Evolutionary conservation across 495 filamentous ascomycete species (phyloP), one percentile per base, ranked within the genome.

Genomic region (Neurospora terricola): DNA sequence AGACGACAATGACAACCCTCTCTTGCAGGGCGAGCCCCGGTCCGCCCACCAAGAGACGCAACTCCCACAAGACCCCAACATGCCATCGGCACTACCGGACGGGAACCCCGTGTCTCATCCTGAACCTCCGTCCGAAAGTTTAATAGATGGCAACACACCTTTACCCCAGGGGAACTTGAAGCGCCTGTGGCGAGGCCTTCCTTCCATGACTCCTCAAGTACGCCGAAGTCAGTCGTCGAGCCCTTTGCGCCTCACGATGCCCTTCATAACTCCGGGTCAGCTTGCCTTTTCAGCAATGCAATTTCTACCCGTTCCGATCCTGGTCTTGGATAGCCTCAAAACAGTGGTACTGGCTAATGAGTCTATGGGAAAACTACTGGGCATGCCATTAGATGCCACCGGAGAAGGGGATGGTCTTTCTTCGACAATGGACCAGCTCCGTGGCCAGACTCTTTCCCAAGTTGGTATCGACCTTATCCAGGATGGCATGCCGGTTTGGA

Each of bases 291-390:
- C 89, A 2, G 87, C 90, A 3, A 80, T 92, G 77, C 89, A 92
- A 78, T 91, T 91, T 75, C 84, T 92, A 18, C 91, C 91, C 1
- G 88, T 90, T 30, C 91, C 91, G 3, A 76, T 92, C 23, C 76
- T 93, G 23, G 87, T 92, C 2, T 79, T 92, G 45, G 88, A 86
- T 21, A 84, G 83, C 42, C 70, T 86, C 59, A 92, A 92, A 80
- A 90, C 88, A 0, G 84, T 92, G 3, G 83, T 91, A 5, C 77
- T 93, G 21, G 90, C 90, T 10, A 93, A 93, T 77, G 90, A 92
- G 70, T 89, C 91, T 16, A 90, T 92, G 90, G 88, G 87, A 27
- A 83, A 87, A 69, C 76, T 93, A 72, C 78, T 93, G 43, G 87
- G 85, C 16, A 79, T 90, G 72, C 81, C 84, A 14, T 70, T 76